Conservation (phyloP, 164 flowering plant genomes). For the Liriodendron chinense region DNA sequence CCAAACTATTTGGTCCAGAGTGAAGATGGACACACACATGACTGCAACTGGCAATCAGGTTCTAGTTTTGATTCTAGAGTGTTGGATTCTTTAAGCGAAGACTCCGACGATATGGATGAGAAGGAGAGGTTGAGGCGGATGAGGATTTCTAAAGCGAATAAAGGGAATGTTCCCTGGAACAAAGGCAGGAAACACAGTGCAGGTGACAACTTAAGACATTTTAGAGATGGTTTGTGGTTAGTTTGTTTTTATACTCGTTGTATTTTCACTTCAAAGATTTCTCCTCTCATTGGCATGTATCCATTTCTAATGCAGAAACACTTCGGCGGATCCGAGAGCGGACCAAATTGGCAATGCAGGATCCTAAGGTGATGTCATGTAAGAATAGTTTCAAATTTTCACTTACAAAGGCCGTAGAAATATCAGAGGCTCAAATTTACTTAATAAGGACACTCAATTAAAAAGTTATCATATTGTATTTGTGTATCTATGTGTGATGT, state of each 20-base stretch:
- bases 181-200: slow-evolving; percentile 93
- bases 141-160: slow-evolving; percentile 91
- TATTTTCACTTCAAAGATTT: neutral
- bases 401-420: slow-evolving; percentile 6
- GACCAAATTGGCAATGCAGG: slow-evolving; percentile 35
- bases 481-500: too few relatives aligned
- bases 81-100: slow-evolving; percentile 28
- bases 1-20: slow-evolving; percentile 25
- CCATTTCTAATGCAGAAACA: slow-evolving; percentile 64
- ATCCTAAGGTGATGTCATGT: slow-evolving; percentile 44
- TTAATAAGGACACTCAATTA: too few relatives aligned
- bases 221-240: too few relatives aligned
- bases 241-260: neutral
- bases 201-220: slow-evolving; percentile 37
- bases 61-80: slow-evolving; percentile 17
- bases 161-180: slow-evolving; percentile 93
- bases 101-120: slow-evolving; percentile 38
- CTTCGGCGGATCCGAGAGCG: slow-evolving; percentile 47
- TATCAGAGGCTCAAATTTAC: neutral
- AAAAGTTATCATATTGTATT: too few relatives aligned
- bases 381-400: slow-evolving; percentile 29
- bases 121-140: slow-evolving; percentile 70
- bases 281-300: neutral
- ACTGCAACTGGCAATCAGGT: slow-evolving; percentile 15
- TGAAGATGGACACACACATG: slow-evolving; percentile 20